These are phyloP conservation scores for Aphanocladium album DNA, from an alignment of 2,329 filamentous ascomycete species.

Conservation along the genomic window DNA sequence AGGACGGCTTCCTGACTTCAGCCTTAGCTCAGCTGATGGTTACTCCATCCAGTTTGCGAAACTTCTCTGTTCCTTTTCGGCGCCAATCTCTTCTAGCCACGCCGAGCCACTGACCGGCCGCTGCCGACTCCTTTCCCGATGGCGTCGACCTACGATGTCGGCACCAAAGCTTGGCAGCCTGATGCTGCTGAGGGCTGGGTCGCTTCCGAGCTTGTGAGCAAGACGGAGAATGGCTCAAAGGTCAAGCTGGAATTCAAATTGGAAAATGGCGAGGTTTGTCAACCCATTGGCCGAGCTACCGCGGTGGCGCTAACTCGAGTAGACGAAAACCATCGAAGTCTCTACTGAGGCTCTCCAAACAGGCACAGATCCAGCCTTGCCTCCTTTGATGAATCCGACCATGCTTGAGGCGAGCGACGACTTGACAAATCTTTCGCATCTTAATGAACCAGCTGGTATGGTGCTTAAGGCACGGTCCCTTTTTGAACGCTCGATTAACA, in stretches of 20 bases:
- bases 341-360: slow-evolving; percentile 70
- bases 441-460: slow-evolving; percentile 95
- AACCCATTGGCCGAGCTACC: neutral
- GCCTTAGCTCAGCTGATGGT: slow-evolving; percentile 6
- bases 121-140: slow-evolving; percentile 45
- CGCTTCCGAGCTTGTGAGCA: slow-evolving; percentile 87
- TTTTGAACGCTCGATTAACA: slow-evolving; percentile 18
- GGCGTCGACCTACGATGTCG: slow-evolving; percentile 94
- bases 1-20: neutral
- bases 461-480: neutral
- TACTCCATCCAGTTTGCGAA: neutral
- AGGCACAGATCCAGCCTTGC: slow-evolving; percentile 71
- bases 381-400: slow-evolving; percentile 94
- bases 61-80: neutral
- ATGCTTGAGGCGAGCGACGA: slow-evolving; percentile 99
- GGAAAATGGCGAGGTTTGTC: slow-evolving; percentile 80
- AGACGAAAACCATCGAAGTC: slow-evolving; percentile 78
- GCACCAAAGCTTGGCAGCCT: slow-evolving; percentile 97
- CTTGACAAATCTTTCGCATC: slow-evolving; percentile 91
- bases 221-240: slow-evolving; percentile 77
- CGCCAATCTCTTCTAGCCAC: neutral
- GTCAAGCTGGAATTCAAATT: slow-evolving; percentile 82
- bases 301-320: slow-evolving; percentile 18
- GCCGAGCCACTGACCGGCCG: neutral
- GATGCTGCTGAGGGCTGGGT: slow-evolving; percentile 96